These are phyloP conservation scores for Ophiobolus disseminans DNA, from an alignment of 2,329 filamentous ascomycete species.

Conservation along the genomic window DNA sequence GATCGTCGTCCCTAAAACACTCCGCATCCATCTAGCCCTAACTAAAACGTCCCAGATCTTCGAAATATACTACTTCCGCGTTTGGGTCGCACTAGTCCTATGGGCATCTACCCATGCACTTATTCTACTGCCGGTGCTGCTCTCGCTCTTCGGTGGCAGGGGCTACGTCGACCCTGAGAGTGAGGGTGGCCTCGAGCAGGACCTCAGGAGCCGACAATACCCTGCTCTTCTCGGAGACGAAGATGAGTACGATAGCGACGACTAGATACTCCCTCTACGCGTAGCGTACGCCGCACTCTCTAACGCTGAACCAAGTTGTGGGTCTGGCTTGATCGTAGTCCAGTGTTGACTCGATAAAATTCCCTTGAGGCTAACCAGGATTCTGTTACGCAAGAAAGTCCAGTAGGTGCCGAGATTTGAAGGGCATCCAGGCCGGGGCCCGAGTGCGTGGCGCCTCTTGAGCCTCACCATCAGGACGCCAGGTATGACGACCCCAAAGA, in stretches of 20 bases:
- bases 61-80: conserved; percentile 98
- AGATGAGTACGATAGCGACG: conserved; percentile 74
- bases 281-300: background rate
- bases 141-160: conserved; percentile 83
- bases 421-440: background rate
- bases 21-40: background rate
- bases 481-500: background rate
- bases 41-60: conserved; percentile 69
- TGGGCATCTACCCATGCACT: conserved; percentile 90
- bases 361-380: background rate
- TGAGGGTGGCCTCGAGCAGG: conserved; percentile 88
- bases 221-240: conserved; percentile 70
- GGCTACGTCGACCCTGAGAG: conserved; percentile 87
- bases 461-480: background rate
- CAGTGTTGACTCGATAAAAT: background rate
- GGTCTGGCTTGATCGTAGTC: background rate
- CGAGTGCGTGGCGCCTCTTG: background rate
- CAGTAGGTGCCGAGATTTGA: background rate
- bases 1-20: background rate
- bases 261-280: conserved; percentile 18
- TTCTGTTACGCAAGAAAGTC: background rate
- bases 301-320: background rate
- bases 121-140: conserved; percentile 86
- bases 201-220: conserved; percentile 80
- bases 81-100: conserved; percentile 90